Evolutionary conservation across 2,329 filamentous ascomycete species (phyloP), one percentile per base, ranked within the genome.

Genomic region (Chaetomium strumarium): DNA sequence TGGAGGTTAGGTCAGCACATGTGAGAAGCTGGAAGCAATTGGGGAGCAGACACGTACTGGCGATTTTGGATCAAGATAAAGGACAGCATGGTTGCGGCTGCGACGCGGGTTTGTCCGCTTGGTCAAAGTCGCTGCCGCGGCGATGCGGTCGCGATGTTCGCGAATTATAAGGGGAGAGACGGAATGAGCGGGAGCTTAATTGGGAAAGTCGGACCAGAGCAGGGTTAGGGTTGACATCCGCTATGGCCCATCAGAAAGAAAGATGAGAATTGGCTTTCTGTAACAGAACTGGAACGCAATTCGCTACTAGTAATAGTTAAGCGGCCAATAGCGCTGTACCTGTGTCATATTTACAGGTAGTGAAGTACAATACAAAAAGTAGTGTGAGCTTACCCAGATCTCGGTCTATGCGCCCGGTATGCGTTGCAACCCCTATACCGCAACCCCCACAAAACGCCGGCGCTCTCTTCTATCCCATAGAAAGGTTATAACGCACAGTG

Each of bases 11-110:
- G 16, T 13, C 34, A 37, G 34, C 3, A 37, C 14, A 34, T 5
- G 11, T 34, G 11, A 34, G 24, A 7, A 24, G 24, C 24, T 24
- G 24, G 24, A 24, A 24, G 24, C 24, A 24, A 24, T 24, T 24
- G 12, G 33, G 39, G 29, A 12, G 17, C 34, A 14, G 14, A 37
- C 14, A 63, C 67, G 50, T 71, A 92, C 88, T 95, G 90, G 62
- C 89, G 83, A 69, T 95, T 95, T 67, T 95, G 89, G 51, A 95
- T 91, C 59, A 95, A 76, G 60, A 95, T 92, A 66, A 95, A 95
- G 49, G 89, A 95, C 63, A 95, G 81, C 68, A 93, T 78, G 45
- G 49, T 49, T 52, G 52, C 53, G 42, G 45, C 52, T 52, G 52
- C 53, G 42, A 42, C 50, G 52, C 50, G 39, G n/a, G 46, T 19